Conservation (phyloP, 257 asterid genomes). For the Leonotis leonurus region DNA sequence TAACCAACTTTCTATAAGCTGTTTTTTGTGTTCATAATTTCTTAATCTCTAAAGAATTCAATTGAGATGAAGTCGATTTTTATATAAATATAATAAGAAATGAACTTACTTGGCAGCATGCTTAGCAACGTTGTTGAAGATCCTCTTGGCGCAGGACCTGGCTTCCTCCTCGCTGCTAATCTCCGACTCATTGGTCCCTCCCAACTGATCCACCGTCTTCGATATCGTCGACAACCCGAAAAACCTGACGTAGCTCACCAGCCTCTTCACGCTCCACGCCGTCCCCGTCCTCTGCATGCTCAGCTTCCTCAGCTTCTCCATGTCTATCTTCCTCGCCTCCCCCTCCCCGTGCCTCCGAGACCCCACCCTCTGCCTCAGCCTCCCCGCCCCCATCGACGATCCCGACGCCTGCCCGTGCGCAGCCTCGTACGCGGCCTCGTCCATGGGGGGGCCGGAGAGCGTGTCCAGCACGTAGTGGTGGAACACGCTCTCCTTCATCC, state of each 20-base stretch:
- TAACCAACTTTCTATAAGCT: too few species aligned
- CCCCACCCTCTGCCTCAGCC: slow-evolving; percentile 24
- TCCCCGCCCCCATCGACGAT: background rate
- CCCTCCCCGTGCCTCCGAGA: slow-evolving; percentile 28
- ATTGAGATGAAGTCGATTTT: too few species aligned
- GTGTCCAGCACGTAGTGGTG: slow-evolving; percentile 44
- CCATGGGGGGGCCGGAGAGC: slow-evolving; percentile 52
- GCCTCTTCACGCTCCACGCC: slow-evolving; percentile 50
- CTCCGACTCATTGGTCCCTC: slow-evolving; percentile 26
- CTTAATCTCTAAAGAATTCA: too few species aligned
- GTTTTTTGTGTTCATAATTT: too few species aligned
- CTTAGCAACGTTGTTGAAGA: slow-evolving; percentile 57
- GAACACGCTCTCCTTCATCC: slow-evolving; percentile 55
- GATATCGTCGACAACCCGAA: slow-evolving; percentile 51
- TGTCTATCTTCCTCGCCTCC: slow-evolving; percentile 44
- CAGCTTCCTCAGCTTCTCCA: slow-evolving; percentile 44
- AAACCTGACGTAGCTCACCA: slow-evolving; percentile 45
- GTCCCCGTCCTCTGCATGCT: slow-evolving; percentile 40
- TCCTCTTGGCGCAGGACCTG: slow-evolving; percentile 37
- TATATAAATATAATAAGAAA: too few species aligned
- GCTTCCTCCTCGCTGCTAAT: slow-evolving; percentile 56
- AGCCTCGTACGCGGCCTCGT: slow-evolving; percentile 19
- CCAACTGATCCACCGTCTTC: slow-evolving; percentile 40
- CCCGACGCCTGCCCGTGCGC: slow-evolving; percentile 15
- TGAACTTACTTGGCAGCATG: slow-evolving; percentile 47